Conservation (phyloP, 164 flowering plant genomes). For the Hamamelis virginiana region DNA sequence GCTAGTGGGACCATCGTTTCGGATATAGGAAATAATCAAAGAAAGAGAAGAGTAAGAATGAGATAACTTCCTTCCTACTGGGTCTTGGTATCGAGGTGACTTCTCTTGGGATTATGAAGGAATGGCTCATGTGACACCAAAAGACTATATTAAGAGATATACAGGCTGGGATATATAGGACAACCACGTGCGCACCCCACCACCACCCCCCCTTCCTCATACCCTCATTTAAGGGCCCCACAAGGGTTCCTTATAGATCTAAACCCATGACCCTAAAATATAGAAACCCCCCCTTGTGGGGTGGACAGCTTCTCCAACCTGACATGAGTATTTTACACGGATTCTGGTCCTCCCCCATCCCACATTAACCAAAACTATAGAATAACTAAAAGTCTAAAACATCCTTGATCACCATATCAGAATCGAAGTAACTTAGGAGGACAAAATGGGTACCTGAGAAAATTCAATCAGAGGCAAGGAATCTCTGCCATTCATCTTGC, state of each 20-base stretch:
- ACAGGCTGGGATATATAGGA: background rate
- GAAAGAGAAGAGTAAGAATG: too few species aligned
- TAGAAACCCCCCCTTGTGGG: slow-evolving; percentile 8
- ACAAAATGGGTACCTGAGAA: slow-evolving; percentile 9
- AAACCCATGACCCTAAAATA: background rate
- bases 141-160: background rate
- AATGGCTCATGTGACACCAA: slow-evolving; percentile 1
- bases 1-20: background rate
- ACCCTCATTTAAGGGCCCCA: slow-evolving; percentile 14
- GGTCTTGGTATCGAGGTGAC: slow-evolving; percentile 15
- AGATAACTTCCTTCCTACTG: slow-evolving; percentile 14
- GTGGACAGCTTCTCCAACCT: slow-evolving; percentile 13
- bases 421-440: slow-evolving; percentile 1
- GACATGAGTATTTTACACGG: slow-evolving; percentile 36
- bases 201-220: background rate
- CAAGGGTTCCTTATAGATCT: slow-evolving; percentile 2
- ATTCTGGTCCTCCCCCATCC: slow-evolving; percentile 24
- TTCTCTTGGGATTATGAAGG: slow-evolving; percentile 1
- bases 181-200: slow-evolving; percentile 12
- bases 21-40: background rate
- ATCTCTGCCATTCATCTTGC: slow-evolving; percentile 18
- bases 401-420: slow-evolving; percentile 3
- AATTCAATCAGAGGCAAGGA: slow-evolving; percentile 9
- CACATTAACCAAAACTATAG: slow-evolving; percentile 1
- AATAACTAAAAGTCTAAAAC: slow-evolving; percentile 7